A percentile compares a stretch with the other conserved stretches of the same genome.
phyloP scores from a whole-genome alignment of 1,284 basidiomycete genomes.

The Athelia sp. region DNA sequence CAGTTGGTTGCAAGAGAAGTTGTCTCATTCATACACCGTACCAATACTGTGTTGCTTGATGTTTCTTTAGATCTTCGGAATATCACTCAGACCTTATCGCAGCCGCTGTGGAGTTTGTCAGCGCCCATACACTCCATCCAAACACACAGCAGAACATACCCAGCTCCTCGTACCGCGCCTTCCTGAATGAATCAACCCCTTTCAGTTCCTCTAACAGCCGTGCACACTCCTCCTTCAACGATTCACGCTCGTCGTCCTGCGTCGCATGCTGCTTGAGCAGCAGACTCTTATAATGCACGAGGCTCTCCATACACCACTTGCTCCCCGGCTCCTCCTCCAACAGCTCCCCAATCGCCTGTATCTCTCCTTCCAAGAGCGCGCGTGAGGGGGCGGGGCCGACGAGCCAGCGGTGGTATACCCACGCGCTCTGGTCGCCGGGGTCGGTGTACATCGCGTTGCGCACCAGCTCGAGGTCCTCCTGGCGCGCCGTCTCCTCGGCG shows the following conservation, averaged over 20 bases:
- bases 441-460: constrained; percentile 96
- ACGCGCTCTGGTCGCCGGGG: constrained; percentile 93
- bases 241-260: constrained; percentile 24
- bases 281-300: constrained; percentile 76
- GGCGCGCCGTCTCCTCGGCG: too few species aligned
- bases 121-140: too few species aligned
- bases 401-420: constrained; percentile 98
- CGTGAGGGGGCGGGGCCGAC: constrained; percentile 63
- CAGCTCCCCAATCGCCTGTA: constrained; percentile 80
- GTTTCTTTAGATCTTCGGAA: too few species aligned
- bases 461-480: constrained; percentile 84
- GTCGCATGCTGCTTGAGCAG: constrained; percentile 40
- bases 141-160: constrained; percentile 30
- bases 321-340: constrained; percentile 88
- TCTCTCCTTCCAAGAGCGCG: constrained; percentile 69
- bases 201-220: constrained; percentile 48
- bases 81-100: too few species aligned
- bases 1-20: too few species aligned
- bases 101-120: too few species aligned
- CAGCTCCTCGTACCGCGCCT: constrained; percentile 58
- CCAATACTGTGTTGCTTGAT: too few species aligned
- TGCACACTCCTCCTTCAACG: constrained; percentile 44
- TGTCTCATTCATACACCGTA: too few species aligned
- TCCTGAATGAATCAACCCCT: constrained; percentile 54
- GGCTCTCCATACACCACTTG: constrained; percentile 93